These are phyloP conservation scores for Dothideomycetes sp. DNA, from an alignment of 2,329 filamentous ascomycete species.

Conservation along the genomic window DNA sequence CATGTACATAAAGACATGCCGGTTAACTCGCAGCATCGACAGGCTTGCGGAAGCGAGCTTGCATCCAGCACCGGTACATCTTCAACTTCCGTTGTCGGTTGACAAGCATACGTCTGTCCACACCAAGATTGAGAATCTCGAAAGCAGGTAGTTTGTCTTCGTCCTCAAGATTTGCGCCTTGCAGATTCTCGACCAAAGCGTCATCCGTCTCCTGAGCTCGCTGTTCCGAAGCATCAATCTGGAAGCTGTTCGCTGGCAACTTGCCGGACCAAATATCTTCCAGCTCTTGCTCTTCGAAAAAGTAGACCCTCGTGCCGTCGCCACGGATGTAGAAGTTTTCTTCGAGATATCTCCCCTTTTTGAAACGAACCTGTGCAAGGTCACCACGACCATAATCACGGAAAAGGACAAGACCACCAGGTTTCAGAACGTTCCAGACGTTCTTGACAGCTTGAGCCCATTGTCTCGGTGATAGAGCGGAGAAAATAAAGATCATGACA, in stretches of 20 bases:
- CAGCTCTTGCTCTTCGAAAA: constrained; percentile 84
- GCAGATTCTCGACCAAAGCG: constrained; percentile 14
- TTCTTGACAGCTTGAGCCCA: constrained; percentile 79
- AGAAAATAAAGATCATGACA: constrained; percentile 95
- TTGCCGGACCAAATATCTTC: constrained; percentile 63
- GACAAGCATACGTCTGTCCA: constrained; percentile 82
- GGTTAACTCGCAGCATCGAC: constrained; percentile 11
- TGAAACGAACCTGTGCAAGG: constrained; percentile 91
- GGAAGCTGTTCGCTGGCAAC: constrained; percentile 20
- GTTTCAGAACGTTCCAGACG: constrained; percentile 73
- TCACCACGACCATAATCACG: constrained; percentile 94
- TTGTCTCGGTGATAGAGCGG: constrained; percentile 73
- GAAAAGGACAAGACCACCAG: constrained; percentile 88
- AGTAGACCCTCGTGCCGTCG: constrained; percentile 93
- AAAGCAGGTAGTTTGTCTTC: constrained; percentile 34
- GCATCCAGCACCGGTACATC: constrained; percentile 98
- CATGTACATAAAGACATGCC: no score
- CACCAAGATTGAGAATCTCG: constrained; percentile 66
- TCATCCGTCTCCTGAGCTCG: constrained; percentile 15
- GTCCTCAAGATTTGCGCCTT: constrained; percentile 13
- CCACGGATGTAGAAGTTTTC: constrained; percentile 97
- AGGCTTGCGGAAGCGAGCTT: constrained; percentile 59
- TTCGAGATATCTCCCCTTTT: constrained; percentile 84
- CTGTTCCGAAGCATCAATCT: constrained; percentile 21
- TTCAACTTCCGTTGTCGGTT: constrained; percentile 86